Percentiles rank a stretch among this genome's conserved stretches.
These are phyloP conservation scores for Fusarium succisae DNA, from an alignment of 2,329 filamentous ascomycete genomes.

Conservation along the genomic window DNA sequence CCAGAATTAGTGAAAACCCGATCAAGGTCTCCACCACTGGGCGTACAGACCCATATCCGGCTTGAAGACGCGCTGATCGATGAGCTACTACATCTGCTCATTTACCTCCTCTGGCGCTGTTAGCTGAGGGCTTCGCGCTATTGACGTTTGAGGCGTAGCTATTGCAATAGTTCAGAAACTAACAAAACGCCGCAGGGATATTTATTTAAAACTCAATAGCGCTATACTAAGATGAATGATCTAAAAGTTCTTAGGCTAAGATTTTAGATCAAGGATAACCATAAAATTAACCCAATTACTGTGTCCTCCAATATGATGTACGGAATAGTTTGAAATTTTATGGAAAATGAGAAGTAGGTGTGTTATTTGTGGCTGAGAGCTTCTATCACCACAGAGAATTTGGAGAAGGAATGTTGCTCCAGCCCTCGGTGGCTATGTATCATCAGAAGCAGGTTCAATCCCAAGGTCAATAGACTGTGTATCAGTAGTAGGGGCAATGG, in stretches of 20 bases:
- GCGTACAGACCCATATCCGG: neutral
- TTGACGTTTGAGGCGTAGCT: neutral
- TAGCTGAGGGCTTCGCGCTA: neutral
- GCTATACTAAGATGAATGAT: neutral
- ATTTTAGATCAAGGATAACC: neutral
- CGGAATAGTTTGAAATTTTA: neutral
- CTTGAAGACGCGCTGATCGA: neutral
- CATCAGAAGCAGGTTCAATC: neutral
- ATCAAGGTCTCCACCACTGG: neutral
- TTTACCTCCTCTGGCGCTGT: neutral
- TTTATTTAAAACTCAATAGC: too few species aligned
- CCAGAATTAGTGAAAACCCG: neutral
- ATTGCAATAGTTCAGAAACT: neutral
- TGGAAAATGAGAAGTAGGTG: neutral
- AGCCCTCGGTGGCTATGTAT: neutral
- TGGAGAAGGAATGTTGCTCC: neutral
- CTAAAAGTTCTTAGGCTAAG: accelerated
- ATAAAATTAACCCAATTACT: neutral
- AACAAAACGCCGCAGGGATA: neutral
- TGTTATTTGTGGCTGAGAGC: neutral
- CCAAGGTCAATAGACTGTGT: neutral
- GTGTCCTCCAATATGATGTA: neutral
- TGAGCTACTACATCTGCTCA: neutral
- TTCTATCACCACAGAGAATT: accelerated
- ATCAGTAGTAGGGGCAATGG: neutral